phyloP scores from a whole-genome alignment of 1,284 basidiomycete genomes.

The Ceratobasidium papillatum region DNA sequence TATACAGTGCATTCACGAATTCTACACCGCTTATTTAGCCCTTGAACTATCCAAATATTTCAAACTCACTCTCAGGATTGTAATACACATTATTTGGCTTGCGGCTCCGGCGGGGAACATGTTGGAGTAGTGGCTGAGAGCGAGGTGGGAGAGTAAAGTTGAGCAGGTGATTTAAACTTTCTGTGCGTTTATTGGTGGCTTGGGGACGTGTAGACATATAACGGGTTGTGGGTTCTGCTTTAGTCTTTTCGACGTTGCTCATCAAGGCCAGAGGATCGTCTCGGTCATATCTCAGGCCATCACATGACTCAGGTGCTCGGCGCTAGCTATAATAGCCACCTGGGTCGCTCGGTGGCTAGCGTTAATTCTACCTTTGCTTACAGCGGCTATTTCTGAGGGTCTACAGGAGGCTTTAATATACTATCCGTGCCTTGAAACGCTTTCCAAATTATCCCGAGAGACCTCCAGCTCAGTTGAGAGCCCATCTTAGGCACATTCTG shows the following conservation, averaged over 20 bases:
- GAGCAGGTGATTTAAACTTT: conserved; percentile 50
- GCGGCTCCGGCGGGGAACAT: conserved; percentile 75
- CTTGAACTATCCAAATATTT: conserved; percentile 16
- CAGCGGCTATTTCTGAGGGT: not conserved
- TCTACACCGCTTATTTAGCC: conserved; percentile 56
- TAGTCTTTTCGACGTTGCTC: conserved; percentile 33
- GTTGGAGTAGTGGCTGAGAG: conserved; percentile 62
- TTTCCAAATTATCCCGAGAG: not conserved
- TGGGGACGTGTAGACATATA: conserved; percentile 39
- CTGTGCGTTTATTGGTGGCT: conserved; percentile 33
- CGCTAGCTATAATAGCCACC: conserved; percentile 16
- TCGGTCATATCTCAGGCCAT: conserved; percentile 29
- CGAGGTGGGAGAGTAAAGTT: conserved; percentile 57
- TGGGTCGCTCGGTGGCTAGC: not conserved
- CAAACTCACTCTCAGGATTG: conserved; percentile 44
- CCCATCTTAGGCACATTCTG: not conserved
- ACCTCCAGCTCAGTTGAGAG: conserved; percentile 36
- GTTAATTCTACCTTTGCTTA: not conserved
- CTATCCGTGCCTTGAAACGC: not conserved
- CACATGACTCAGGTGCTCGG: conserved; percentile 25
- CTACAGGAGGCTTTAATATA: not conserved
- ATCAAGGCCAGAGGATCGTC: conserved; percentile 16
- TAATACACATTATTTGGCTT: conserved; percentile 64
- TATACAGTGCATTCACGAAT: conserved; percentile 93
- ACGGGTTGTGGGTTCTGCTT: conserved; percentile 29